phyloP scores from a whole-genome alignment of 202 grass and related monocot species.

The Bolboschoenoplectus hybrid region DNA sequence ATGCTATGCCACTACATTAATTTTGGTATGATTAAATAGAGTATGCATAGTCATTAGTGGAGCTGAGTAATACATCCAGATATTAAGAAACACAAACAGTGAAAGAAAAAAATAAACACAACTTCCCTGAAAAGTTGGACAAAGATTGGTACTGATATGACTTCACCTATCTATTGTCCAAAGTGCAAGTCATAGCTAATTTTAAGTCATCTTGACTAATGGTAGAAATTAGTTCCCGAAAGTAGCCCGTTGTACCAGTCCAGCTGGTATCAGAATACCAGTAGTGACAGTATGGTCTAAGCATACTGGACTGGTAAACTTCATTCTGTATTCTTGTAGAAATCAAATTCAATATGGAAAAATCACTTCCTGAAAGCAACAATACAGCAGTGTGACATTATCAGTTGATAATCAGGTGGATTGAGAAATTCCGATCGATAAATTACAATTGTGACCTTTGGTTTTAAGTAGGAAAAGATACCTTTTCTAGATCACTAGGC shows the following conservation, averaged over 20 bases:
- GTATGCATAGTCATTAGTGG: slow-evolving; percentile 17
- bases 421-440: background rate
- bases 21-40: slow-evolving; percentile 6
- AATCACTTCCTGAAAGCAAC: background rate
- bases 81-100: background rate
- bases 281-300: background rate
- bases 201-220: slow-evolving; percentile 1
- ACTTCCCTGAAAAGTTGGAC: background rate
- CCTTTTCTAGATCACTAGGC: background rate
- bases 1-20: slow-evolving; percentile 5
- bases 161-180: background rate
- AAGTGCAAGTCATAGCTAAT: background rate
- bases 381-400: background rate
- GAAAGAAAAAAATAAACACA: background rate
- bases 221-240: slow-evolving; percentile 25
- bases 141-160: slow-evolving; percentile 21
- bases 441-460: background rate
- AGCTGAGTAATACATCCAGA: background rate
- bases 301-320: background rate
- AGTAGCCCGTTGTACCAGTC: background rate
- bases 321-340: background rate
- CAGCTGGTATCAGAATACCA: background rate
- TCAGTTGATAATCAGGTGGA: background rate
- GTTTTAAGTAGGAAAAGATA: background rate
- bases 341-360: slow-evolving; percentile 14